phyloP scores from a whole-genome alignment of 495 filamentous ascomycete genomes.

The Penicillium riverlandense region DNA sequence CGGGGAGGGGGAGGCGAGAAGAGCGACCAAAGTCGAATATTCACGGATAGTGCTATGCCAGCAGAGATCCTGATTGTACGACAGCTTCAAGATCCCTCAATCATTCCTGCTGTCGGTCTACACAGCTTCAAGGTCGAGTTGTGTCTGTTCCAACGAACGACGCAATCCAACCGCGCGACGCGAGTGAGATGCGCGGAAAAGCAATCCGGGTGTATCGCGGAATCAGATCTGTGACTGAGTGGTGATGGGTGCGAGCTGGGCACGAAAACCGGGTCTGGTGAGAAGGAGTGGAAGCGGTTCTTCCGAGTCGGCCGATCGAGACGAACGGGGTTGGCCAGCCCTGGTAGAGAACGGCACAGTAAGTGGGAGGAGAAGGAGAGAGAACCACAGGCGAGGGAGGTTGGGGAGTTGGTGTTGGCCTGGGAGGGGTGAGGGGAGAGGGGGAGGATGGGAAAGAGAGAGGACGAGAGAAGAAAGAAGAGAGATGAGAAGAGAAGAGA shows the following conservation, averaged over 20 bases:
- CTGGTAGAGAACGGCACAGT: neutral
- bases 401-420: slow-evolving; percentile 8
- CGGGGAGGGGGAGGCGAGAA: slow-evolving; percentile 1
- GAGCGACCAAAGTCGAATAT: slow-evolving; percentile 3
- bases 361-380: neutral
- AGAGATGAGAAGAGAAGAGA: slow-evolving; percentile 19
- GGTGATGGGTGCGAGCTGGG: no score
- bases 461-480: slow-evolving; percentile 18
- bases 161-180: neutral
- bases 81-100: slow-evolving; percentile 26
- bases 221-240: no score
- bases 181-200: neutral
- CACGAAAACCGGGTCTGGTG: no score
- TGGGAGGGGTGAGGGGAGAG: slow-evolving; percentile 13
- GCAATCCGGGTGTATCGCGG: no score
- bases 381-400: slow-evolving; percentile 14
- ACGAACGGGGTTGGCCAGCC: neutral
- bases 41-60: slow-evolving; percentile 16
- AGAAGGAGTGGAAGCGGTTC: neutral
- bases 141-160: neutral
- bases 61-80: slow-evolving; percentile 27
- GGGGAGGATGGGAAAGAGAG: slow-evolving; percentile 8
- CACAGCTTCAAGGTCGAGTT: slow-evolving; percentile 2
- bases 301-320: neutral
- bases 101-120: slow-evolving; percentile 32